A percentile compares a stretch with the other conserved stretches of the same genome.
phyloP scores from a whole-genome alignment of 805 yeast species.

The Monosporozyma aquatica region DNA sequence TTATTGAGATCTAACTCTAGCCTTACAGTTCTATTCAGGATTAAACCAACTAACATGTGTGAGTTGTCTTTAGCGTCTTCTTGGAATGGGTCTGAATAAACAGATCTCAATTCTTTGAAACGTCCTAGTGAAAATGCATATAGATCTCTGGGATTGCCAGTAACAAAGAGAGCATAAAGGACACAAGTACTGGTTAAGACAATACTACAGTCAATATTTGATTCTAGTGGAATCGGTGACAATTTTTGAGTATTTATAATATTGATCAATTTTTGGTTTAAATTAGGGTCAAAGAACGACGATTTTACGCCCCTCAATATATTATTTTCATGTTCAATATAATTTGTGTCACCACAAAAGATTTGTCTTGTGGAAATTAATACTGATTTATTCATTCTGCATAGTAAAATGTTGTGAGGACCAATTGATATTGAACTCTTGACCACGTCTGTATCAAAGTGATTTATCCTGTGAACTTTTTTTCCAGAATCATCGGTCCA shows the following conservation, averaged over 20 bases:
- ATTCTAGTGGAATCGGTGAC: background rate
- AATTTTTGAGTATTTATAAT: slow-evolving; percentile 11
- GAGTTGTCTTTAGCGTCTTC: background rate
- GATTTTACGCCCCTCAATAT: slow-evolving; percentile 13
- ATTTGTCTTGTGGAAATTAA: slow-evolving; percentile 24
- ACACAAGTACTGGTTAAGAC: background rate
- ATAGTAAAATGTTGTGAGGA: slow-evolving; percentile 7
- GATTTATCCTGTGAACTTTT: slow-evolving; percentile 22
- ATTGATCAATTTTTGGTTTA: slow-evolving; percentile 3
- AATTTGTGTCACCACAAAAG: slow-evolving; percentile 24
- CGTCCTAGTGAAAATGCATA: background rate
- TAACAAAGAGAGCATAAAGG: background rate
- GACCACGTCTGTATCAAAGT: slow-evolving; percentile 13
- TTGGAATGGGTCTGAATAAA: background rate
- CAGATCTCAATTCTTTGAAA: background rate
- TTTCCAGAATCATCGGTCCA: slow-evolving; percentile 14
- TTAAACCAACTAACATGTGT: background rate
- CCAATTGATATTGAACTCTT: slow-evolving; percentile 17
- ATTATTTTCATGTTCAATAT: slow-evolving; percentile 6
- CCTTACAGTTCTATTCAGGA: background rate
- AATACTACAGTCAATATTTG: background rate
- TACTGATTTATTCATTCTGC: background rate
- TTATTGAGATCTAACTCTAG: background rate
- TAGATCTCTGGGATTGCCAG: background rate
- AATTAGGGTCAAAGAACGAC: slow-evolving; percentile 15